Percentiles rank a stretch among this genome's conserved stretches.
Evolutionary conservation across 176 grass and related monocot species (phyloP).

Genomic region (Tuctoria greenei): DNA sequence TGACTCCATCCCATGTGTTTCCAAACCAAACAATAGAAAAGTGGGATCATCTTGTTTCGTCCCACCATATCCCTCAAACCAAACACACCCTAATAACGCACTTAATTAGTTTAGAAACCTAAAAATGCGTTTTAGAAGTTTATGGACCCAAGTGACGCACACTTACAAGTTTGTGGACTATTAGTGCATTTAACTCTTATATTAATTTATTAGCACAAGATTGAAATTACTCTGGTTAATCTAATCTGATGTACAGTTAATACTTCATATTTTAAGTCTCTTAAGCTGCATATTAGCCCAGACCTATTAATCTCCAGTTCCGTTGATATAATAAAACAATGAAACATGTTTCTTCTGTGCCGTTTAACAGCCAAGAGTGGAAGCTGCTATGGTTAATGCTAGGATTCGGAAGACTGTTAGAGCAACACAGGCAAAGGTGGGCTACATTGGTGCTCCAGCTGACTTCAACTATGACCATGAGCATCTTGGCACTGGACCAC

Average conservation of each 20-base stretch:
- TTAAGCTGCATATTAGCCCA: background rate
- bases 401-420: constrained; percentile 83
- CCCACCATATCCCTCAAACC: too few species aligned
- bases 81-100: too few species aligned
- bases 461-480: constrained; percentile 93
- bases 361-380: constrained; percentile 80
- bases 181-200: too few species aligned
- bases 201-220: background rate
- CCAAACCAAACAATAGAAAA: too few species aligned
- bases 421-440: constrained; percentile 87
- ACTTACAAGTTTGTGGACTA: too few species aligned
- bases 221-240: constrained; percentile 13
- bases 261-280: background rate
- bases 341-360: background rate
- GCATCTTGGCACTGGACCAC: constrained; percentile 78
- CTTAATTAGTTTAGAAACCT: too few species aligned
- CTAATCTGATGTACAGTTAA: background rate
- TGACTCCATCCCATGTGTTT: too few species aligned
- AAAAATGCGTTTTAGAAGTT: too few species aligned
- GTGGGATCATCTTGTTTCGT: too few species aligned
- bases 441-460: constrained; percentile 82
- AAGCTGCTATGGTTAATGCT: constrained; percentile 96
- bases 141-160: too few species aligned
- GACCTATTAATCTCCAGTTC: background rate
- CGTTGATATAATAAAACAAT: background rate